Conservation (phyloP, 1,139 yeast species). For the Hyphopichia khmerensis region DNA sequence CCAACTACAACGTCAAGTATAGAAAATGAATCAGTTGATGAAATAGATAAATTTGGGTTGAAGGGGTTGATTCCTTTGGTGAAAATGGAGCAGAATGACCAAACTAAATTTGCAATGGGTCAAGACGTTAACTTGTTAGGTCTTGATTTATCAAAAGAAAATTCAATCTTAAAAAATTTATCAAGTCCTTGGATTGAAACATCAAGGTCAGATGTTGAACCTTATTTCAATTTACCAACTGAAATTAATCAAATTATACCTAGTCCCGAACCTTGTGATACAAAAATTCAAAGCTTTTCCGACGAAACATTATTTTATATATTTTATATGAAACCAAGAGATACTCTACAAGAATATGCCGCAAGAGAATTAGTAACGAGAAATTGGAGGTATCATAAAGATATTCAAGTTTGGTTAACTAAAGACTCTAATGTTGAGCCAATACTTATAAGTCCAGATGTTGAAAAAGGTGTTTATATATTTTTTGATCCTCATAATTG, state of each 20-base stretch:
- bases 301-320: slow-evolving; percentile 94
- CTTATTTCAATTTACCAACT: slow-evolving; percentile 62
- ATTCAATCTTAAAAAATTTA: slow-evolving; percentile 64
- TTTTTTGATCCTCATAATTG: slow-evolving; percentile 95
- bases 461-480: slow-evolving; percentile 93
- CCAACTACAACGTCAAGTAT: neutral
- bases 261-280: slow-evolving; percentile 51
- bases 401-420: slow-evolving; percentile 93
- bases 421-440: slow-evolving; percentile 93
- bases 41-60: slow-evolving; percentile 70
- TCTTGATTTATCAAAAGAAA: slow-evolving; percentile 52
- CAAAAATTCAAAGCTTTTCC: slow-evolving; percentile 71
- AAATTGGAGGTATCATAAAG: slow-evolving; percentile 97
- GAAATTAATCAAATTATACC: slow-evolving; percentile 53
- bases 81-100: slow-evolving; percentile 65
- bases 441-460: slow-evolving; percentile 75
- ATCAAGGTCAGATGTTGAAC: slow-evolving; percentile 87
- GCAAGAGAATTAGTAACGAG: slow-evolving; percentile 86
- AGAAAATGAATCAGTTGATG: slow-evolving; percentile 10
- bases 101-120: slow-evolving; percentile 76
- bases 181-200: slow-evolving; percentile 96
- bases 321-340: slow-evolving; percentile 92
- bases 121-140: slow-evolving; percentile 78
- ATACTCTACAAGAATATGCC: slow-evolving; percentile 89
- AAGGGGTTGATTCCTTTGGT: slow-evolving; percentile 69